Percentiles rank a stretch among this genome's conserved stretches.
phyloP scores from a whole-genome alignment of 768 basidiomycete species.

The Clavaria fumosa region DNA sequence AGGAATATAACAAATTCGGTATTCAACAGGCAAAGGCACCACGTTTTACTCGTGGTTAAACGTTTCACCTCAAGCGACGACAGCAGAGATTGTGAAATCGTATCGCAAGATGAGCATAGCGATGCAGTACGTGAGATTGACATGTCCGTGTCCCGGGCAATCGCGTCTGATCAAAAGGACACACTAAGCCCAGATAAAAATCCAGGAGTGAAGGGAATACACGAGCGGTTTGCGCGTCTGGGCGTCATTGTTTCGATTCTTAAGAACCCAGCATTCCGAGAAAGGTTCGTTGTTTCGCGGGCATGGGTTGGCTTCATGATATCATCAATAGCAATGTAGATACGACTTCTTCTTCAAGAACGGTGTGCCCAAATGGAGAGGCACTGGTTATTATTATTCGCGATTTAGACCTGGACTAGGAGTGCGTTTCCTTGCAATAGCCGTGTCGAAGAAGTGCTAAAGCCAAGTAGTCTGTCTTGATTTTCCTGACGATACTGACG shows the following conservation, averaged over 20 bases:
- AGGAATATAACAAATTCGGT: not conserved
- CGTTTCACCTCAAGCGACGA: conserved; percentile 56
- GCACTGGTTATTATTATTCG: conserved; percentile 92
- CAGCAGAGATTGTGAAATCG: conserved; percentile 70
- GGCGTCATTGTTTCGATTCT: conserved; percentile 78
- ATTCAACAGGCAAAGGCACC: conserved; percentile 50
- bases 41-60: conserved; percentile 93
- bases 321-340: conserved; percentile 21
- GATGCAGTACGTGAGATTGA: conserved; percentile 56
- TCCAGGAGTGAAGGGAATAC: conserved; percentile 61
- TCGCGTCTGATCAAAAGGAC: too few relatives aligned
- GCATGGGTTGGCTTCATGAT: conserved; percentile 23
- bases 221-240: conserved; percentile 84
- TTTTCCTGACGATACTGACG: conserved; percentile 64
- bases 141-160: too few relatives aligned
- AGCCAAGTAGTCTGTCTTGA: conserved; percentile 42
- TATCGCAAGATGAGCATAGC: conserved; percentile 84
- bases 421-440: conserved; percentile 26
- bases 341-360: conserved; percentile 96
- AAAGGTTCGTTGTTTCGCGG: conserved; percentile 69
- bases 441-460: not conserved
- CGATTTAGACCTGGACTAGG: conserved; percentile 89
- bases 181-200: conserved; percentile 87
- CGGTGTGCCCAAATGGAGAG: conserved; percentile 93
- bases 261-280: conserved; percentile 45